A percentile compares a stretch with the other conserved stretches of the same genome.
Conservation (phyloP, 306 rosid genomes). For the Castanea mollissima region DNA sequence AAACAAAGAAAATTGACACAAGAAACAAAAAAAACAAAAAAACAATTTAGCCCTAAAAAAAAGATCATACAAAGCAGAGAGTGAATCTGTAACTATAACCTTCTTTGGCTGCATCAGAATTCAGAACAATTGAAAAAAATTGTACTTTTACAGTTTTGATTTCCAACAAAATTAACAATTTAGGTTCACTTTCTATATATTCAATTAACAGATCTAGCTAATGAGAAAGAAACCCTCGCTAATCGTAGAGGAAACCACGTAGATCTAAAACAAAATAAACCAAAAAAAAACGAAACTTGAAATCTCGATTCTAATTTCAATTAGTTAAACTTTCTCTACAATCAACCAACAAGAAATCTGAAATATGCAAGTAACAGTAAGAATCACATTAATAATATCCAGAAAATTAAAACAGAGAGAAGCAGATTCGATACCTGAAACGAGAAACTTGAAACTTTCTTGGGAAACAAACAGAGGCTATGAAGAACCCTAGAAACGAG, state of each 20-base stretch:
- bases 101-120: no score
- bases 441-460: conserved; percentile 2
- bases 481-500: conserved; percentile 14
- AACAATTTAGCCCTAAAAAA: no score
- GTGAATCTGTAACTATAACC: no score
- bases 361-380: no score
- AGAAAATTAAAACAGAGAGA: background rate
- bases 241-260: background rate
- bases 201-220: background rate
- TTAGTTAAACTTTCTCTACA: background rate
- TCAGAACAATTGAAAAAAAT: no score
- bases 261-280: background rate
- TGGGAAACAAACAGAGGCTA: background rate
- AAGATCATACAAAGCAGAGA: no score
- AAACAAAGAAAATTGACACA: no score
- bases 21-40: no score
- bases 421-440: conserved; percentile 8
- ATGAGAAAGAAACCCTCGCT: background rate
- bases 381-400: no score
- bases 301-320: background rate
- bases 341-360: background rate
- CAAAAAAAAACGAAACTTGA: background rate
- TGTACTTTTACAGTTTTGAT: no score
- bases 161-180: background rate
- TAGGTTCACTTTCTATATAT: background rate